Conservation (phyloP, 176 grass and related monocot genomes). For the Carex littledalei region DNA sequence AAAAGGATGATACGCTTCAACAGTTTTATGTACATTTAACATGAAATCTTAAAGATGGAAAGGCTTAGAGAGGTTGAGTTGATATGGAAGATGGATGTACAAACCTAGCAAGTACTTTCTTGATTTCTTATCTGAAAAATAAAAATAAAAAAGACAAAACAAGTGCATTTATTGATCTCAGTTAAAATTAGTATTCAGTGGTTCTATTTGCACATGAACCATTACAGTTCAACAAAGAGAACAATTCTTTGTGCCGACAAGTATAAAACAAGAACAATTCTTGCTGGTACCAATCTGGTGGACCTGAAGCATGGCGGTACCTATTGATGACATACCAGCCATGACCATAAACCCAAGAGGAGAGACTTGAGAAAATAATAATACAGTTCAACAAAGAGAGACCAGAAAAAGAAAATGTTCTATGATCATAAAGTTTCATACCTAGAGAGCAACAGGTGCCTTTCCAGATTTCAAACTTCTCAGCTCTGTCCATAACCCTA, state of each 20-base stretch:
- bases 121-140: background rate
- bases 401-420: background rate
- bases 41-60: background rate
- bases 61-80: background rate
- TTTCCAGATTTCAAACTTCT: background rate
- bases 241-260: background rate
- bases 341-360: background rate
- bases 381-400: background rate
- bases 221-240: background rate
- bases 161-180: background rate
- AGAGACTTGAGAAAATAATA: background rate
- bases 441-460: background rate
- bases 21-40: slow-evolving; percentile 12
- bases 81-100: background rate
- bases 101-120: background rate
- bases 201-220: background rate
- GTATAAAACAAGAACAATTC: background rate
- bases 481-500: slow-evolving; percentile 19
- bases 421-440: background rate
- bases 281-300: background rate
- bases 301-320: background rate
- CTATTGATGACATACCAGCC: background rate
- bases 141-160: background rate
- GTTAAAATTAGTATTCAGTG: background rate
- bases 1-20: background rate